Evolutionary conservation across 345 rosid genomes (phyloP).

Genomic region (Populus deltoides): DNA sequence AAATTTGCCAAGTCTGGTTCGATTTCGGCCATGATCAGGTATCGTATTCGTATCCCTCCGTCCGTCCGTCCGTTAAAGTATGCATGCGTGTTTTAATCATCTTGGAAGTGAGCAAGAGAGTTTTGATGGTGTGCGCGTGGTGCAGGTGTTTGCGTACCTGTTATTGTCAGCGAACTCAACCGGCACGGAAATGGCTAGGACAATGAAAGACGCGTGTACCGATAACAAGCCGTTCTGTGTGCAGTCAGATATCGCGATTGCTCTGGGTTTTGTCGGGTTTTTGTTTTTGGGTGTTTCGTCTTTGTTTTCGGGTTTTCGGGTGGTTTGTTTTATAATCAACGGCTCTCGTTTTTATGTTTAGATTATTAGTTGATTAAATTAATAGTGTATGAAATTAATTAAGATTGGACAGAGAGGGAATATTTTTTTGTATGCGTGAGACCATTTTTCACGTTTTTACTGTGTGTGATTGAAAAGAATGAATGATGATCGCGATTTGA

Average conservation of each 20-base stretch:
- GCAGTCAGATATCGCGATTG: constrained; percentile 71
- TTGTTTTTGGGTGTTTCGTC: constrained; percentile 67
- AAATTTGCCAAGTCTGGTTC: constrained; percentile 89
- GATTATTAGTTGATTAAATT: background rate
- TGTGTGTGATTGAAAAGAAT: background rate
- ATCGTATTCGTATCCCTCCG: background rate
- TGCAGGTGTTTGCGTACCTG: constrained; percentile 78
- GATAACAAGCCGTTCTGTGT: constrained; percentile 56
- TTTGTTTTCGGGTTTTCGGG: constrained; percentile 78
- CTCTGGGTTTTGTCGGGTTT: constrained; percentile 78
- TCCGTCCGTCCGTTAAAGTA: background rate
- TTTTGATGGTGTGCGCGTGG: background rate
- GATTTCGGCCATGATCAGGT: constrained; percentile 99
- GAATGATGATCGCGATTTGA: background rate
- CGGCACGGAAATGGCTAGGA: constrained; percentile 64
- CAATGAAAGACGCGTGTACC: constrained; percentile 55
- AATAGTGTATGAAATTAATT: background rate
- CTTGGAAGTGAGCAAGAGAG: background rate
- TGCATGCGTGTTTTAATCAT: background rate
- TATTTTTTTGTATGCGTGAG: background rate
- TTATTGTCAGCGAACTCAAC: constrained; percentile 78
- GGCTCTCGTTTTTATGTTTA: constrained; percentile 85
- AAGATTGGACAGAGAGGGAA: background rate
- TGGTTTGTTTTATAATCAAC: constrained; percentile 65
- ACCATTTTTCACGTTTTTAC: background rate